Conservation (phyloP, 2,329 filamentous ascomycete genomes). For the Monilinia aucupariae region DNA sequence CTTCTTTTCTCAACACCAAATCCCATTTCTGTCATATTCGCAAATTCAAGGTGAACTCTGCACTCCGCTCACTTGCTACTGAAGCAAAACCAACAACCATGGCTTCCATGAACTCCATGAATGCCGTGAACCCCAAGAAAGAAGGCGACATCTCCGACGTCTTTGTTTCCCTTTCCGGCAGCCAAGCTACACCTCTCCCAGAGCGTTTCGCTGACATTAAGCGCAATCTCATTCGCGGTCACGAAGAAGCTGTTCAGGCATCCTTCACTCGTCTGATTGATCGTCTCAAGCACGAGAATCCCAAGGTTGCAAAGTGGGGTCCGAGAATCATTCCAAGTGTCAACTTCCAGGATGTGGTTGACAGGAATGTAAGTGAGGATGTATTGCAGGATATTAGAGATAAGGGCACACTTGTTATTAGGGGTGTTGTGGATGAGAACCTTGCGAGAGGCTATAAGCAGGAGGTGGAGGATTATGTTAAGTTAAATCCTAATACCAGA, state of each 20-base stretch:
- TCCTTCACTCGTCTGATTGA: constrained; percentile 47
- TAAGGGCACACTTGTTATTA: constrained; percentile 47
- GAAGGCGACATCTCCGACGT: constrained; percentile 58
- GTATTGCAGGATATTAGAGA: constrained; percentile 14
- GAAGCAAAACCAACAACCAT: neutral
- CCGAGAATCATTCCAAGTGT: constrained; percentile 44
- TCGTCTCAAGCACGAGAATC: constrained; percentile 43
- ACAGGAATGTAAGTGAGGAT: neutral
- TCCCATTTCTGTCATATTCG: neutral
- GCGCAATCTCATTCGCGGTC: constrained; percentile 43
- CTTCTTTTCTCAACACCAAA: neutral
- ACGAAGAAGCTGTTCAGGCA: constrained; percentile 43
- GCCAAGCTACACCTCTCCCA: constrained; percentile 42
- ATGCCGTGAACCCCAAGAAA: constrained; percentile 1
- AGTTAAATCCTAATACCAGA: constrained; percentile 55
- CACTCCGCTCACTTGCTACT: constrained; percentile 1
- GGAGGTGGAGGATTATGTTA: constrained; percentile 59
- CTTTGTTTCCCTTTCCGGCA: constrained; percentile 53
- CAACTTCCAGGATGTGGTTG: constrained; percentile 1
- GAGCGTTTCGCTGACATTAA: constrained; percentile 52
- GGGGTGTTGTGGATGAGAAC: constrained; percentile 57
- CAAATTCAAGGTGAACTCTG: neutral
- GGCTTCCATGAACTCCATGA: constrained; percentile 15
- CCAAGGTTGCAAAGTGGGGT: constrained; percentile 41
- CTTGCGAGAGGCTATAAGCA: constrained; percentile 62